phyloP scores from a whole-genome alignment of 805 yeast species.

The Maudiozyma serrabonitensis region DNA sequence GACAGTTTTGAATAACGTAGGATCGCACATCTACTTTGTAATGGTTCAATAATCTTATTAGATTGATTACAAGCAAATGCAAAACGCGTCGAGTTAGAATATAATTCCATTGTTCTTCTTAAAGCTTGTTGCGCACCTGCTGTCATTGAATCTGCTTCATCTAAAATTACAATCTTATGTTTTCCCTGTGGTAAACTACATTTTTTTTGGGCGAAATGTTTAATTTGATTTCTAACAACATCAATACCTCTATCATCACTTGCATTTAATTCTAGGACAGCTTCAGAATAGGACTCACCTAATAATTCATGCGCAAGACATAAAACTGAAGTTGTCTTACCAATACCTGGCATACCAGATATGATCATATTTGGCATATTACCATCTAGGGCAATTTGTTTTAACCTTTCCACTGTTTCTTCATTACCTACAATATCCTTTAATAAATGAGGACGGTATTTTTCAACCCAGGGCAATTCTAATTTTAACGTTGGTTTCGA shows the following conservation, averaged over 20 bases:
- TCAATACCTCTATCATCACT: slow-evolving; percentile 97
- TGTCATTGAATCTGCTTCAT: slow-evolving; percentile 95
- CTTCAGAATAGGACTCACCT: slow-evolving; percentile 65
- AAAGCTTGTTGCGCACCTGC: slow-evolving; percentile 94
- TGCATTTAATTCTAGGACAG: slow-evolving; percentile 88
- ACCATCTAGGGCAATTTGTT: slow-evolving; percentile 81
- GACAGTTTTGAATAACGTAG: slow-evolving; percentile 70
- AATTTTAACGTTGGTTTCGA: slow-evolving; percentile 12
- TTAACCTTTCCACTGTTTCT: slow-evolving; percentile 77
- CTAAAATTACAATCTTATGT: slow-evolving; percentile 86
- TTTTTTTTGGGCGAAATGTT: slow-evolving; percentile 92
- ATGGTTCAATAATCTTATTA: slow-evolving; percentile 89
- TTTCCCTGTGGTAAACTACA: slow-evolving; percentile 79
- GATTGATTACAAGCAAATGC: slow-evolving; percentile 98
- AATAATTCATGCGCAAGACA: slow-evolving; percentile 80
- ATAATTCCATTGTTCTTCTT: slow-evolving; percentile 90
- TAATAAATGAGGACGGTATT: slow-evolving; percentile 73
- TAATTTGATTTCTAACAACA: slow-evolving; percentile 86
- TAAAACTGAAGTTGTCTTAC: slow-evolving; percentile 88
- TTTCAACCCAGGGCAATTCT: slow-evolving; percentile 69
- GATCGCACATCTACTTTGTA: slow-evolving; percentile 94
- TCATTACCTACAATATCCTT: slow-evolving; percentile 88
- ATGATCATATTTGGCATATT: slow-evolving; percentile 96
- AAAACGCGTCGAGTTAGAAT: slow-evolving; percentile 90
- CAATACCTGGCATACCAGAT: slow-evolving; percentile 95